Evolutionary conservation across 148 eudicot genomes (phyloP).

Genomic region (Rhododendron kiyosumense): DNA sequence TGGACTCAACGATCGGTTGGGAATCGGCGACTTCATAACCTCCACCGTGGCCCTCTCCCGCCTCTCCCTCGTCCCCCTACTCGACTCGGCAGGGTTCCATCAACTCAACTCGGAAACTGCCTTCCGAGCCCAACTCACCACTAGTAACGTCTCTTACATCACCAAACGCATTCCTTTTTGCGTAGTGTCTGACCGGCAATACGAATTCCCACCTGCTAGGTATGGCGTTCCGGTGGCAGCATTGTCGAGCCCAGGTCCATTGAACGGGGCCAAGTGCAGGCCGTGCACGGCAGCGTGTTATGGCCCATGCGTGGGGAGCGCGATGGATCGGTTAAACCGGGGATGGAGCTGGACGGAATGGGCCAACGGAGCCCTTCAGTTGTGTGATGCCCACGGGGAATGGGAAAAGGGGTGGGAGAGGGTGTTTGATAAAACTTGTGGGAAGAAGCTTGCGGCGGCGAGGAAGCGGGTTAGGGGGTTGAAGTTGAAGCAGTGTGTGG

Average conservation of each 20-base stretch:
- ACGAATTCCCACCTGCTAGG: slow-evolving; percentile 47
- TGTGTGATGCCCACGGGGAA: slow-evolving; percentile 63
- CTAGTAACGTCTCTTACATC: slow-evolving; percentile 29
- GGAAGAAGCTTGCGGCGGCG: slow-evolving; percentile 31
- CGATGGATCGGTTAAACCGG: slow-evolving; percentile 39
- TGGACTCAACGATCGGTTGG: slow-evolving; percentile 85
- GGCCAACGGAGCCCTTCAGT: slow-evolving; percentile 38
- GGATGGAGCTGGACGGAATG: slow-evolving; percentile 89
- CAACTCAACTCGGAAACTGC: slow-evolving; percentile 79
- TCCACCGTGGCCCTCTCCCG: slow-evolving; percentile 78
- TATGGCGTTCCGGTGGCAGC: slow-evolving; percentile 83
- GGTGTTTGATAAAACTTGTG: slow-evolving; percentile 46
- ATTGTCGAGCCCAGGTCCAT: slow-evolving; percentile 64
- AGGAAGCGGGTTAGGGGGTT: slow-evolving; percentile 41
- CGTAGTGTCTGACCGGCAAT: slow-evolving; percentile 66
- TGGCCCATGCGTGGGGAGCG: slow-evolving; percentile 42
- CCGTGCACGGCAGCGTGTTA: slow-evolving; percentile 62
- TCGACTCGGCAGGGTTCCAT: slow-evolving; percentile 46
- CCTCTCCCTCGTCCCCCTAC: slow-evolving; percentile 62
- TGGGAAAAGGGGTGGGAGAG: slow-evolving; percentile 85
- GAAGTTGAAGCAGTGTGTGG: slow-evolving; percentile 48
- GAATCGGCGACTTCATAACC: slow-evolving; percentile 67
- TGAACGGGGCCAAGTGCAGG: slow-evolving; percentile 86
- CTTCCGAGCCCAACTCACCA: slow-evolving; percentile 68
- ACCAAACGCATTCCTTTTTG: slow-evolving; percentile 60